Percentiles rank a stretch among this genome's conserved stretches.
Conservation (phyloP, 148 eudicot genomes). For the Pouteria glomerata region DNA sequence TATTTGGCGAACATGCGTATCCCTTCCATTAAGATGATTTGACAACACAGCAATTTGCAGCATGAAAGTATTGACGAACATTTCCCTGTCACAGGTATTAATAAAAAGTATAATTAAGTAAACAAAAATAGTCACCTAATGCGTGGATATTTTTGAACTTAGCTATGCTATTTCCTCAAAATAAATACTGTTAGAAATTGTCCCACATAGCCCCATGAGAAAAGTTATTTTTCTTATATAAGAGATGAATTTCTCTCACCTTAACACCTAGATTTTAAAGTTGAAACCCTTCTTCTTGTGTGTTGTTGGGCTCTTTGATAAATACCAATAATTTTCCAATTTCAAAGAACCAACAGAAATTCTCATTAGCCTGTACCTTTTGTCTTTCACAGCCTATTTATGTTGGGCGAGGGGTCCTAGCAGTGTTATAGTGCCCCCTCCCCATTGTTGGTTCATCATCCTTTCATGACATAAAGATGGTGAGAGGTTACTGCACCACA, state of each 20-base stretch:
- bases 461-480: too few relatives aligned
- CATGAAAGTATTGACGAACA: slow-evolving; percentile 91
- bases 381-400: background rate
- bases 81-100: slow-evolving; percentile 54
- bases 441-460: too few relatives aligned
- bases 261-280: too few relatives aligned
- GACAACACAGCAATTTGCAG: slow-evolving; percentile 76
- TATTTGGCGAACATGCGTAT: slow-evolving; percentile 89
- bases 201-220: too few relatives aligned
- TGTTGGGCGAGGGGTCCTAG: background rate
- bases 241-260: too few relatives aligned
- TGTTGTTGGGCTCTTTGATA: too few relatives aligned
- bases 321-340: background rate
- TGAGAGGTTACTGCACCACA: too few relatives aligned
- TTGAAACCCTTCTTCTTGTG: too few relatives aligned
- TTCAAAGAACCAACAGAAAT: background rate
- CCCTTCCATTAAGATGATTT: slow-evolving; percentile 94
- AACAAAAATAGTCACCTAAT: background rate
- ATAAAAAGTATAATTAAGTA: background rate
- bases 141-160: background rate
- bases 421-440: too few relatives aligned
- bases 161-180: background rate
- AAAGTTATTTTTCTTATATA: too few relatives aligned
- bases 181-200: background rate
- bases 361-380: background rate